These are phyloP conservation scores for Sporothrix phasma DNA, from an alignment of 2,329 filamentous ascomycete genomes.

Conservation along the genomic window DNA sequence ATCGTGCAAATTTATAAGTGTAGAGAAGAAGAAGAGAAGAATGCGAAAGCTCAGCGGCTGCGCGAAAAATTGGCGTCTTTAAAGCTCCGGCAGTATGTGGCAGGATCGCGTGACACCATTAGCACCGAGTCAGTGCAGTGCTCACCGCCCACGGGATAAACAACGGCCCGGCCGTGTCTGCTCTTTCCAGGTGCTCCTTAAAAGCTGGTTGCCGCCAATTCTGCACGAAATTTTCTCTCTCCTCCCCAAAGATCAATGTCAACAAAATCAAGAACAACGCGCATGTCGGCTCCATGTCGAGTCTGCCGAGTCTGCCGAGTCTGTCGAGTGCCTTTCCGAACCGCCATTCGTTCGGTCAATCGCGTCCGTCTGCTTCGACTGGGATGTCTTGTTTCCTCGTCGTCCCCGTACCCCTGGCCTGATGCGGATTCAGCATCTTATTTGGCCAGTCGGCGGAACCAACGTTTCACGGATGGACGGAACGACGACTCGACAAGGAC, in stretches of 20 bases:
- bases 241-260: background rate
- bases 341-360: background rate
- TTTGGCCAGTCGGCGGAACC: background rate
- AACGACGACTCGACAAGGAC: background rate
- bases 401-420: background rate
- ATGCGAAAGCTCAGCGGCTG: background rate
- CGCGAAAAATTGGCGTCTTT: conserved; percentile 6
- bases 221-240: background rate
- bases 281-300: background rate
- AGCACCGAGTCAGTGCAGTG: background rate
- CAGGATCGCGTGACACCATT: conserved; percentile 3
- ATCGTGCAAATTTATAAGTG: conserved; percentile 44
- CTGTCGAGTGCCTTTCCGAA: no score
- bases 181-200: background rate
- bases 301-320: no score
- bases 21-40: conserved; percentile 24
- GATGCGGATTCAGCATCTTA: background rate
- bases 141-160: conserved; percentile 5
- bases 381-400: background rate
- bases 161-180: background rate
- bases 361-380: background rate
- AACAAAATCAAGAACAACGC: background rate
- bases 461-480: background rate
- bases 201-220: background rate
- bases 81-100: background rate